These are phyloP conservation scores for Rhynchosporium secalis DNA, from an alignment of 2,329 filamentous ascomycete species.

Conservation along the genomic window DNA sequence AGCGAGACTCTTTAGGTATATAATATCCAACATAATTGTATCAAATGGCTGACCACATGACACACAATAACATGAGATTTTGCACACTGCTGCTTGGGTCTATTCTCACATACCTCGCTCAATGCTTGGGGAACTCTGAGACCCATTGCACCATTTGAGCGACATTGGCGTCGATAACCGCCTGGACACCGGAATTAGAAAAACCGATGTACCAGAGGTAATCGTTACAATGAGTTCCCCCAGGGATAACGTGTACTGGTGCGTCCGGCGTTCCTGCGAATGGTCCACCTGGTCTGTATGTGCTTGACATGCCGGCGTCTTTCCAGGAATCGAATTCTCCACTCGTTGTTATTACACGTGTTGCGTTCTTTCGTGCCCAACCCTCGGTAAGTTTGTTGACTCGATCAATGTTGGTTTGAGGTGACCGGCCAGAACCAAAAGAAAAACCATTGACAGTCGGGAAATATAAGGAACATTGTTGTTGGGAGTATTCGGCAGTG, in stretches of 20 bases:
- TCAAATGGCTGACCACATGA: too few species aligned
- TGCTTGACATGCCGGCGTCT: constrained; percentile 52
- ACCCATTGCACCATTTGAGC: too few species aligned
- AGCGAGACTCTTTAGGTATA: too few species aligned
- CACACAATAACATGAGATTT: too few species aligned
- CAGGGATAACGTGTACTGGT: constrained; percentile 55
- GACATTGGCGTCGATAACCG: too few species aligned
- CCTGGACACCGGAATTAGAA: too few species aligned
- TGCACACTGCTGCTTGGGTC: too few species aligned
- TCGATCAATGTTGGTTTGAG: constrained; percentile 48
- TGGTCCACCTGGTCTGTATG: constrained; percentile 55
- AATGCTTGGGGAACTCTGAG: too few species aligned
- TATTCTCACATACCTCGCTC: too few species aligned
- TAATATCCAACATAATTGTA: too few species aligned
- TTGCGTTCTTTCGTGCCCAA: constrained; percentile 53
- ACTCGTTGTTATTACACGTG: constrained; percentile 58
- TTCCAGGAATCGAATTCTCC: constrained; percentile 62
- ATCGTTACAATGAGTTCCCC: constrained; percentile 51
- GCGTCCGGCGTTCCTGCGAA: constrained; percentile 47
- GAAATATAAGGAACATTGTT: constrained; percentile 58
- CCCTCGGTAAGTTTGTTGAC: constrained; percentile 57
- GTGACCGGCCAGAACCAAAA: constrained; percentile 46
- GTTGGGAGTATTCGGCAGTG: constrained; percentile 52
- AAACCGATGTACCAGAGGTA: too few species aligned
- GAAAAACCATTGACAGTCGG: constrained; percentile 50